phyloP scores from a whole-genome alignment of 2,329 filamentous ascomycete genomes.

The Amauroascus niger region DNA sequence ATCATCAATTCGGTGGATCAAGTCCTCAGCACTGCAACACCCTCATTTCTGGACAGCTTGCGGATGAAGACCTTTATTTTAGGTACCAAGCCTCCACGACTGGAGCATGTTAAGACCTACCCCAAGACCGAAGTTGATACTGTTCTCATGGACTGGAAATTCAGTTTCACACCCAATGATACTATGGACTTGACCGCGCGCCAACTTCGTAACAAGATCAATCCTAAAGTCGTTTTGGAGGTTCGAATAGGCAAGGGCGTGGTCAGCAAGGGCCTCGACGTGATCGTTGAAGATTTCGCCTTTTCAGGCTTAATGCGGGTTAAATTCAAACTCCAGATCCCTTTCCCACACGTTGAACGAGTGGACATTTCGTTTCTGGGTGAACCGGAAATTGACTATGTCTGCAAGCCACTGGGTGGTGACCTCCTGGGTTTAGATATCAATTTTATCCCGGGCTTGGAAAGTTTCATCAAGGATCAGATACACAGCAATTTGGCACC shows the following conservation, averaged over 20 bases:
- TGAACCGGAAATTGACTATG: conserved; percentile 83
- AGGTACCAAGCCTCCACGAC: conserved; percentile 84
- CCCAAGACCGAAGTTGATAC: conserved; percentile 91
- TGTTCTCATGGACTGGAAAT: conserved; percentile 99
- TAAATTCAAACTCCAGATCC: conserved; percentile 93
- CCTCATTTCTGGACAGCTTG: conserved; percentile 84
- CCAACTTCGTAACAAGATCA: conserved; percentile 90
- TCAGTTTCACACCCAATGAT: conserved; percentile 97
- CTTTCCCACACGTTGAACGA: conserved; percentile 89
- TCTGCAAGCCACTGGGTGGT: conserved; percentile 93
- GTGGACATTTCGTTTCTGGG: conserved; percentile 93
- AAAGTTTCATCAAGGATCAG: conserved; percentile 88
- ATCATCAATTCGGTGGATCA: conserved; percentile 93
- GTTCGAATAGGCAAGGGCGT: conserved; percentile 91
- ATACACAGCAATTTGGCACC: conserved; percentile 88
- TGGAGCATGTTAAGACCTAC: conserved; percentile 98
- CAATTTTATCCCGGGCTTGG: conserved; percentile 94
- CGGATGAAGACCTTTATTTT: conserved; percentile 89
- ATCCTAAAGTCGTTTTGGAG: conserved; percentile 91
- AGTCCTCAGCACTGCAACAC: conserved; percentile 84
- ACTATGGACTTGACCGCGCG: conserved; percentile 79
- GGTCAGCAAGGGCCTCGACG: conserved; percentile 91
- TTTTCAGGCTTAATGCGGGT: conserved; percentile 93
- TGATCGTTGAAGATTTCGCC: conserved; percentile 96
- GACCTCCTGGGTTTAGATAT: conserved; percentile 96